phyloP scores from a whole-genome alignment of 2,329 filamentous ascomycete genomes.

The Alternaria arborescens region DNA sequence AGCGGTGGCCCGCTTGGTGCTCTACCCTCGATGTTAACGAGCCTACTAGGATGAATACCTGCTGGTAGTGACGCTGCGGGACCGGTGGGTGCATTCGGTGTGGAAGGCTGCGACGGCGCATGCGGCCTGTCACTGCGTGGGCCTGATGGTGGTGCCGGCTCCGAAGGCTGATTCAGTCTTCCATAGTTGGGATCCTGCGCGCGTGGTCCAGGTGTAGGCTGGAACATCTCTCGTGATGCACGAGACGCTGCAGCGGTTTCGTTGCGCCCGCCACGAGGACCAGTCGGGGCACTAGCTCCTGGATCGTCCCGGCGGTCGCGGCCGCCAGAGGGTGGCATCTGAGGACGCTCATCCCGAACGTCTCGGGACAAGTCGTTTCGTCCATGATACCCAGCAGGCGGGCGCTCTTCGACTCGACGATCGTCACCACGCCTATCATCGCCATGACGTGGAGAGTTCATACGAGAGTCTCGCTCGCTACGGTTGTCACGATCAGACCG shows the following conservation, averaged over 20 bases:
- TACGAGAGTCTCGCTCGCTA: slow-evolving; percentile 40
- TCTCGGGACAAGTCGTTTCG: slow-evolving; percentile 39
- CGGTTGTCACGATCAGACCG: slow-evolving; percentile 41
- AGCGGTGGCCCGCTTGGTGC: slow-evolving; percentile 31
- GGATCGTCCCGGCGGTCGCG: slow-evolving; percentile 53
- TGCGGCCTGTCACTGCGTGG: slow-evolving; percentile 56
- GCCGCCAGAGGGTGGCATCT: slow-evolving; percentile 33
- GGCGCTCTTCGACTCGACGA: slow-evolving; percentile 40
- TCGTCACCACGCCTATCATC: slow-evolving; percentile 38
- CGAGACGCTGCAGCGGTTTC: slow-evolving; percentile 37
- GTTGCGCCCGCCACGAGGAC: slow-evolving; percentile 59
- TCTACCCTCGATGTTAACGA: slow-evolving; percentile 53
- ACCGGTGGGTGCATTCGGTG: slow-evolving; percentile 45
- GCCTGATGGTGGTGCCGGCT: slow-evolving; percentile 63
- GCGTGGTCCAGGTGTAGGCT: slow-evolving; percentile 45
- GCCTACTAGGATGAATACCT: slow-evolving; percentile 64
- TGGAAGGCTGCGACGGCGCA: slow-evolving; percentile 34
- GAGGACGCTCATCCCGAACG: slow-evolving; percentile 45
- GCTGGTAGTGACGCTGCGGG: slow-evolving; percentile 48
- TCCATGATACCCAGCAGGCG: slow-evolving; percentile 31
- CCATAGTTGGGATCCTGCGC: slow-evolving; percentile 59
- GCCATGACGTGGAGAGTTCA: slow-evolving; percentile 40
- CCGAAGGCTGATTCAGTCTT: slow-evolving; percentile 57
- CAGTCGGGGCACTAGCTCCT: slow-evolving; percentile 59
- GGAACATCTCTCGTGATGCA: slow-evolving; percentile 52